Conservation (phyloP, 2,329 filamentous ascomycete species). For the Incumbomyces delicatus region DNA sequence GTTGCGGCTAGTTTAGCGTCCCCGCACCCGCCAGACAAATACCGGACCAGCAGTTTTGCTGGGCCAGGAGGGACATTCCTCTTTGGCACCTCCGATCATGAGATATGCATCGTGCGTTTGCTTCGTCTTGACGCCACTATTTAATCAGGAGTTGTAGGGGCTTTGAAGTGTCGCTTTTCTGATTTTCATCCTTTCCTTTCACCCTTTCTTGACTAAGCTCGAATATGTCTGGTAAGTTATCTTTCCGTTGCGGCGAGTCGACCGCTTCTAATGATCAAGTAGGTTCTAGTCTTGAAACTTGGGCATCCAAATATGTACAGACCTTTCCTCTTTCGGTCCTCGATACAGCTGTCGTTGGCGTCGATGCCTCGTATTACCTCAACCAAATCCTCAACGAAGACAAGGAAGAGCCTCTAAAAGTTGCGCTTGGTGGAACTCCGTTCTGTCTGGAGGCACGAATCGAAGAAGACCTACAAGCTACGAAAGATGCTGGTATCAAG, state of each 20-base stretch:
- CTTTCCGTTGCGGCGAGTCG: neutral
- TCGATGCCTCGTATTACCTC: slow-evolving; percentile 87
- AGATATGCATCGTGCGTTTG: neutral
- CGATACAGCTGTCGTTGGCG: slow-evolving; percentile 64
- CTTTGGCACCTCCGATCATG: too few species aligned
- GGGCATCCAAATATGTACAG: slow-evolving; percentile 45
- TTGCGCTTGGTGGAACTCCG: slow-evolving; percentile 80
- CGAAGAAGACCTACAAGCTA: slow-evolving; percentile 62
- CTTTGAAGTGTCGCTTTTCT: neutral
- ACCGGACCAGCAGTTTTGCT: too few species aligned
- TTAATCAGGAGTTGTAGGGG: neutral
- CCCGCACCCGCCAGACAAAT: neutral
- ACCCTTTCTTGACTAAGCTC: neutral
- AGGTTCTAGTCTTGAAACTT: slow-evolving; percentile 48
- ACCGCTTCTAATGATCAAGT: slow-evolving; percentile 10
- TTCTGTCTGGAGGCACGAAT: slow-evolving; percentile 67
- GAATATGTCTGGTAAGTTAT: slow-evolving; percentile 15
- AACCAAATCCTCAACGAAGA: slow-evolving; percentile 64
- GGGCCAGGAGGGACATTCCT: too few species aligned
- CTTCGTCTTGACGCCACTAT: neutral
- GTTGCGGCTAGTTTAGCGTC: neutral
- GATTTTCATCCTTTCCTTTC: neutral
- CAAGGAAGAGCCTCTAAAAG: slow-evolving; percentile 75
- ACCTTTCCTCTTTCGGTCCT: slow-evolving; percentile 59
- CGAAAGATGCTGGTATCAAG: slow-evolving; percentile 60